phyloP scores from a whole-genome alignment of 306 rosid genomes.

The Crotalaria pallida region DNA sequence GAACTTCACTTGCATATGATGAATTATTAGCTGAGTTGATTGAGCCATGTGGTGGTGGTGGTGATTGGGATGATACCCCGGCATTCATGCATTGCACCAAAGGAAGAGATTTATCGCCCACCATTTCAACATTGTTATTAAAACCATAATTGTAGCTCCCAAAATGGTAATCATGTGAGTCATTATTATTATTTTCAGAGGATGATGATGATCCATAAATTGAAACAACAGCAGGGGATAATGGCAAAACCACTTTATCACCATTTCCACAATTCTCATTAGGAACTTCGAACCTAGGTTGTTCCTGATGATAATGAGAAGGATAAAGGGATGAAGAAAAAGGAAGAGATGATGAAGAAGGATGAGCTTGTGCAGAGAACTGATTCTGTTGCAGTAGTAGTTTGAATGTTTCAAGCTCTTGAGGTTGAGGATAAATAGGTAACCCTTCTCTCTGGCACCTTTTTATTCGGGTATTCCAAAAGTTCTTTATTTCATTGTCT shows the following conservation, averaged over 20 bases:
- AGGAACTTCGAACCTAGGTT: conserved; percentile 21
- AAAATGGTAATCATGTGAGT: conserved; percentile 2
- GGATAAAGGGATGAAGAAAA: conserved; percentile 29
- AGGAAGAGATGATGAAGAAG: conserved; percentile 23
- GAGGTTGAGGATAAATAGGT: conserved; percentile 47
- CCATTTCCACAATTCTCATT: background rate
- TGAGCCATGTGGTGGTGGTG: conserved; percentile 23
- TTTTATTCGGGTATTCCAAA: conserved; percentile 72
- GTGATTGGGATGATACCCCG: conserved; percentile 54
- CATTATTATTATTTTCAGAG: conserved; percentile 13
- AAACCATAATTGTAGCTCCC: conserved; percentile 7
- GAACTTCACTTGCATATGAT: conserved; percentile 28
- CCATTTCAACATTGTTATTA: conserved; percentile 5
- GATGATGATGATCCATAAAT: conserved; percentile 23
- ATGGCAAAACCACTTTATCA: conserved; percentile 14
- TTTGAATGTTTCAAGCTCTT: conserved; percentile 30
- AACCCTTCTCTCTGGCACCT: conserved; percentile 60
- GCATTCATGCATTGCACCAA: conserved; percentile 1
- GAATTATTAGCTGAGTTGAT: conserved; percentile 24
- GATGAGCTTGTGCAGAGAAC: background rate
- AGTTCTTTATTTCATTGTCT: conserved; percentile 77
- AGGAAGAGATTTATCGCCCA: conserved; percentile 7
- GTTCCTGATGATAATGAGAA: background rate
- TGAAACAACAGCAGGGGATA: conserved; percentile 38
- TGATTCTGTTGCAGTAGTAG: conserved; percentile 13